Evolutionary conservation across 192 early-diverging fungal genomes (phyloP), one percentile per base, ranked within the genome.

Genomic region (Tieghemiomyces parasiticus): DNA sequence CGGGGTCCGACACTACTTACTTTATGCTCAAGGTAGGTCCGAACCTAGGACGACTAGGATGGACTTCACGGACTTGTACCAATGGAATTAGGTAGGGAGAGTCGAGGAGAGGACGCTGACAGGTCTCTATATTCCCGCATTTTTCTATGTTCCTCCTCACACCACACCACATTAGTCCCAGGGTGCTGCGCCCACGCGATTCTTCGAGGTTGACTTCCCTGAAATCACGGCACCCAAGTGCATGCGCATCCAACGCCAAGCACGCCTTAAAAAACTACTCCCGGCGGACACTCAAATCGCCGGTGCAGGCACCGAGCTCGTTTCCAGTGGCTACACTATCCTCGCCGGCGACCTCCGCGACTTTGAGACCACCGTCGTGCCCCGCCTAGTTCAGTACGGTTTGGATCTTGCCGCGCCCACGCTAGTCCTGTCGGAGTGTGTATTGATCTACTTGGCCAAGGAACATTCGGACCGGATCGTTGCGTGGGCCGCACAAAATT

Each of bases 141-240:
- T 31, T 10, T 26, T 31, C 20, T 29, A 29, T 52, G n/a, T 29
- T 9, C 6, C 6, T 20, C 6, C 12, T 52, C 8, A 12, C 8
- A 29, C 25, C 19, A 12, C 30, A 31, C 30, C 19, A 10, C 50
- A 52, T 6, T 6, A 52, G 50, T 10, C 20, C 12, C 29, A 58
- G 2, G 12, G 24, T n/a, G 48, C 60, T 30, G 1, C 53, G 20
- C 48, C 49, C 0, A 45, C 22, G 2, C 63, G 72, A 60, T 95
- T 88, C 70, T 87, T 90, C 78, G 95, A 98, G 68, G 78, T 96
- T 29, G 95, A 98, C 68, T 95, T 92, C 64, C 80, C 84, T 6
- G 89, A 98, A 60, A 81, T 90, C 2, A 91, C 89, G 1, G 63
- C 77, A 13, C 81, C 82, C 60, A 98, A 98, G 70, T 84, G 83